Base-by-base conservation (phyloP, 2,329 filamentous ascomycete species). In the Apiospora sp. region DNA sequence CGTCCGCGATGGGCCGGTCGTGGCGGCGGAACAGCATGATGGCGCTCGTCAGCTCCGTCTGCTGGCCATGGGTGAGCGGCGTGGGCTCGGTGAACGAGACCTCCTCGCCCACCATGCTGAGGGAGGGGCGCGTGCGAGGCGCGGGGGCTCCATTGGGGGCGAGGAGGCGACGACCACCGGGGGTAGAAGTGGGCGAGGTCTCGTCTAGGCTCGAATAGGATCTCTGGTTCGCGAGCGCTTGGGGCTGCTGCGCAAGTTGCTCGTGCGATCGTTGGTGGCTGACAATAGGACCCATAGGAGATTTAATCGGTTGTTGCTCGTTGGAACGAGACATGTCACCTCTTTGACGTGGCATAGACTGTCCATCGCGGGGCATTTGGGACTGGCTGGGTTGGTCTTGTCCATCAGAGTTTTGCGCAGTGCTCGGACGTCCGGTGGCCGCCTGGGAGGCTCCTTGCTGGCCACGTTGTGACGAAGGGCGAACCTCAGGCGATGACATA, bases 11-110 rank as follows among this genome's bases (percentile, higher is more conserved):
- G 8, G 70, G 34, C 10, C 44, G 54, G 46, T 37, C 51, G 43
- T 49, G 61, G 14, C 64, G 71, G 13, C 71, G 72, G 72, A 86
- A 82, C 34, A 88, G 77, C 19, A 81, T 79, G 61, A 82, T 82
- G 6, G 82, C 78, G 1, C 41, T 46, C 13, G 46, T 34, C 22
- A 74, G 16, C 8, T 37, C 49, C 16, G 49, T 34, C 44, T 73
- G 51, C 30, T 74, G 51, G 2, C 54, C 41, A 0, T 43, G 69
- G 10, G 71, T 68, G 43, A 74, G 44, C 46, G 48, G 34, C 44
- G 10, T 49, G 14, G 67, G 44, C 67, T 49, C 16, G 67, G 13
- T 37, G 8, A 64, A 64, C 27, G 27, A 69, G 22, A 69, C 34
- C 67, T 68, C 68, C 68, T 70, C 68, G 34, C 68, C 68, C 5